Base-by-base conservation (phyloP, 2,329 filamentous ascomycete species). In the Fusarium sp. region DNA sequence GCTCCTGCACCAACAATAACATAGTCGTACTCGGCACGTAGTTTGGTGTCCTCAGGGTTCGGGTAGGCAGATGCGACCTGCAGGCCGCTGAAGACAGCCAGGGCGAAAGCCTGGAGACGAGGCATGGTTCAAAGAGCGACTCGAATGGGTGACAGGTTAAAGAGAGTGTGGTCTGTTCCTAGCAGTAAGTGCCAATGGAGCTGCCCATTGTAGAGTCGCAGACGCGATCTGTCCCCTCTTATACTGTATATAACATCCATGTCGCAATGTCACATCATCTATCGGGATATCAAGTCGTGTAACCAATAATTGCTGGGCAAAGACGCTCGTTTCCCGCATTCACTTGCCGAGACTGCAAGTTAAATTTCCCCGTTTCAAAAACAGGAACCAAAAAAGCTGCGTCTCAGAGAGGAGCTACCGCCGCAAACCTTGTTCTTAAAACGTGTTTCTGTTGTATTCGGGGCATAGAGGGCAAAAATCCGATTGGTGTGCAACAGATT, bases 1-100 rank as follows among this genome's bases (percentile, higher is more conserved):
- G 71, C 69, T 6, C 71, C 71, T 7, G 61, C 71, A 7, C 71
- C 71, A 4, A 74, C 67, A 1, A 74, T 55, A 12, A 74, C 42
- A 11, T 71, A 74, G 14, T 74, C 71, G 47, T 74, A 74, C 9
- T 67, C 65, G n/a, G 45, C n/a, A 4, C 49, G 34, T 12, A 69
- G 2, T 18, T 32, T 45, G 3, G 7, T 14, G 10, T 48, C 58
- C 1, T 61, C 56, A 5, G 45, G 32, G 4, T n/a, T 14, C 8
- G 55, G 10, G 54, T 48, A 61, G 2, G 55, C 27, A n/a, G 56
- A 56, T 34, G 48, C 57, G 29, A 41, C 27, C 2, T 62, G 64
- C 18, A 67, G 24, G 18, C 62, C 42, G 30, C 57, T 25, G 4
- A 67, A 42, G 10, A 52, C 51, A 8, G 64, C 51, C 2, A 67